phyloP scores from a whole-genome alignment of 805 yeast genomes.

The Metschnikowia chrysomelidarum region DNA sequence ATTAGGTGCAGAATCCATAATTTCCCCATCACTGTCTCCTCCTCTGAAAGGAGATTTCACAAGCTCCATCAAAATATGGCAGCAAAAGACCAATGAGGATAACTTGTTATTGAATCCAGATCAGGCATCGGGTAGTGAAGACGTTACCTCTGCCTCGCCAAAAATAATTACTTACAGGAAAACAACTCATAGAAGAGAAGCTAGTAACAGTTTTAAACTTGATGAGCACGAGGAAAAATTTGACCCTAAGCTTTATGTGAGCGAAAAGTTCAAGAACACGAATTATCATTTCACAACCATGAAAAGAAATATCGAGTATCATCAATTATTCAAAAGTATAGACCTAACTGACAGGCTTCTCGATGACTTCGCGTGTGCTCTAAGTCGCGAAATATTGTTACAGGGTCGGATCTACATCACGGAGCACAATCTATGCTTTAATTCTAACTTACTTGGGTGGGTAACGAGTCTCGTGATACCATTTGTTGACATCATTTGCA shows the following conservation, averaged over 20 bases:
- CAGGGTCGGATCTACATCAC: conserved; percentile 88
- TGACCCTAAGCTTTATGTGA: conserved; percentile 50
- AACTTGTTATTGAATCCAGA: conserved; percentile 5
- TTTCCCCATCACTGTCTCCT: conserved; percentile 16
- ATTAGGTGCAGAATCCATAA: conserved; percentile 3
- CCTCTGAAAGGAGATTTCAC: conserved; percentile 13
- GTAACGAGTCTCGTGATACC: conserved; percentile 76
- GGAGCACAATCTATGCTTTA: conserved; percentile 77
- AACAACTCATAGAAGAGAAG: conserved; percentile 33
- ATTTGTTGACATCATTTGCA: conserved; percentile 62
- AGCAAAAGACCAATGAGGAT: conserved; percentile 12
- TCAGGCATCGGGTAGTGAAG: conserved; percentile 7
- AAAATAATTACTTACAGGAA: conserved; percentile 40
- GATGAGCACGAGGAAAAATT: conserved; percentile 14
- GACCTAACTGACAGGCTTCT: conserved; percentile 69
- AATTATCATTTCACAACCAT: conserved; percentile 62
- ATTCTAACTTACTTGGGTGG: conserved; percentile 88
- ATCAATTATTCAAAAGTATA: conserved; percentile 63
- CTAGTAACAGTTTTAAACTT: conserved; percentile 19
- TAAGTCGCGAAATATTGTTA: conserved; percentile 78
- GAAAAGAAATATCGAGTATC: conserved; percentile 63
- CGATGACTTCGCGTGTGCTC: conserved; percentile 89
- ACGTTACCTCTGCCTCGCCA: conserved; percentile 25
- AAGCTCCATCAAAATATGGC: conserved; percentile 19
- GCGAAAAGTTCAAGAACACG: conserved; percentile 57